Conservation (phyloP, 2,329 filamentous ascomycete species). For the Malbranchea zuffiana region DNA sequence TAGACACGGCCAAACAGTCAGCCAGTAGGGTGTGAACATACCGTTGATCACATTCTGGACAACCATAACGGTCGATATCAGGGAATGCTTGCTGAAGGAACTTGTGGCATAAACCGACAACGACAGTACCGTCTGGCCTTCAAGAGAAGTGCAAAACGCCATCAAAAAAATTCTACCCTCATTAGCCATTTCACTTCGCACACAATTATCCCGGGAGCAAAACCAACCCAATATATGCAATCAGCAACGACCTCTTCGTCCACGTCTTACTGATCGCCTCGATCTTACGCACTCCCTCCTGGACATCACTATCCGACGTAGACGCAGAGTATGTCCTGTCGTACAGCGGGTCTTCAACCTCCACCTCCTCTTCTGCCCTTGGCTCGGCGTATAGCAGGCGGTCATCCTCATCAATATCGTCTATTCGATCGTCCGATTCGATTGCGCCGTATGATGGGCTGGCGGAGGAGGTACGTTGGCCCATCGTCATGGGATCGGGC, state of each 20-base stretch:
- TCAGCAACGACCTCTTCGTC: constrained; percentile 39
- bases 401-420: constrained; percentile 11
- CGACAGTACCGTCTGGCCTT: constrained; percentile 52
- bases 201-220: neutral
- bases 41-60: constrained; percentile 55
- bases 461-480: constrained; percentile 6
- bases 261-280: constrained; percentile 44
- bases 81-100: constrained; percentile 51
- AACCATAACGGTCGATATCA: constrained; percentile 54
- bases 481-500: too few species aligned
- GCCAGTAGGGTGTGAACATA: constrained; percentile 20
- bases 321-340: constrained; percentile 9
- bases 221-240: constrained; percentile 8
- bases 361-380: constrained; percentile 2
- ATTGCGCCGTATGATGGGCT: constrained; percentile 14
- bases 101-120: constrained; percentile 56
- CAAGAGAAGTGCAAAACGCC: constrained; percentile 56
- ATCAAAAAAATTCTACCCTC: constrained; percentile 46
- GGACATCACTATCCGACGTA: constrained; percentile 21
- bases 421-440: constrained; percentile 12
- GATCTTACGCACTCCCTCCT: constrained; percentile 42
- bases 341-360: constrained; percentile 7
- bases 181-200: neutral
- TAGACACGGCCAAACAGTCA: constrained; percentile 23
- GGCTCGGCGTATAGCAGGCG: constrained; percentile 12